These are phyloP conservation scores for Pilasporangium apinafurcum DNA, from an alignment of 352 stramenopile genomes.

Conservation along the genomic window DNA sequence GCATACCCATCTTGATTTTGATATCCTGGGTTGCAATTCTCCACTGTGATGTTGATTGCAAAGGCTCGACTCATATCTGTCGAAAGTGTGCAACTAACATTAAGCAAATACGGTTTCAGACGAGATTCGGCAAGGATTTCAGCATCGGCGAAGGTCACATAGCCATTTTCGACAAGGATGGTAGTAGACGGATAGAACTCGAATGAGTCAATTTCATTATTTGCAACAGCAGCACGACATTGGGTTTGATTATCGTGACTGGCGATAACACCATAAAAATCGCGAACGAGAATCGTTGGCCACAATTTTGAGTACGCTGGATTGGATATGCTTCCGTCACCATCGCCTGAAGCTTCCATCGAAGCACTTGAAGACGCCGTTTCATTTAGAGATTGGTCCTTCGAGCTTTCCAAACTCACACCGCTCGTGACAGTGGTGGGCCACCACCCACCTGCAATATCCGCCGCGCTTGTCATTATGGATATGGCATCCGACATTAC, in stretches of 20 bases:
- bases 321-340: not conserved
- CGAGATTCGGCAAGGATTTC: conserved; percentile 26
- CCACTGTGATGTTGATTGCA: conserved; percentile 32
- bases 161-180: conserved; percentile 23
- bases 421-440: conserved; percentile 50
- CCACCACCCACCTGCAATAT: conserved; percentile 48
- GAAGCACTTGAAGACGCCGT: no score
- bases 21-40: conserved; percentile 51
- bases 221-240: conserved; percentile 11
- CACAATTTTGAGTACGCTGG: conserved; percentile 17
- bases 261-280: conserved; percentile 54
- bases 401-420: conserved; percentile 29
- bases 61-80: conserved; percentile 3
- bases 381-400: conserved; percentile 5
- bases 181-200: conserved; percentile 27
- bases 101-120: conserved; percentile 23
- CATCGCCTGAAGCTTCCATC: not conserved
- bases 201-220: conserved; percentile 25
- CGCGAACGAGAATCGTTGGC: conserved; percentile 52
- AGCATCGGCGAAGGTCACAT: conserved; percentile 40
- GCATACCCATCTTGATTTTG: conserved; percentile 55
- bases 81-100: conserved; percentile 35
- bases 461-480: conserved; percentile 33
- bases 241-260: conserved; percentile 33
- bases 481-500: not conserved